These are phyloP conservation scores for Globisporangium okanoganense DNA, from an alignment of 352 stramenopile species.

Conservation along the genomic window DNA sequence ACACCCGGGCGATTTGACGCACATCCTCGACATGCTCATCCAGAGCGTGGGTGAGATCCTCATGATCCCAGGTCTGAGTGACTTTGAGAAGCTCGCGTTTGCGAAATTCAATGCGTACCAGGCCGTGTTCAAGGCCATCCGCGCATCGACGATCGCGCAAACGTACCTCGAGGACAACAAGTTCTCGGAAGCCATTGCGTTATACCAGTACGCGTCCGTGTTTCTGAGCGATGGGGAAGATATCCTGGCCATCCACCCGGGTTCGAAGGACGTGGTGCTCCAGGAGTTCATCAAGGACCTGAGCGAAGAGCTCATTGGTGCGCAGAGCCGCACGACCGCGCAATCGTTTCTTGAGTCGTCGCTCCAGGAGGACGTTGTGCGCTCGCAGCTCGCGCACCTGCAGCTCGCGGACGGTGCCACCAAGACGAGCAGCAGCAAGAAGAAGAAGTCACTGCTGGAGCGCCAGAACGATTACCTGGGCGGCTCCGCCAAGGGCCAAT, in stretches of 20 bases:
- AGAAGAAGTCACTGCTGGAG: slow-evolving; percentile 39
- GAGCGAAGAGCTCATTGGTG: slow-evolving; percentile 53
- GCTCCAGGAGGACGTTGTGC: slow-evolving; percentile 48
- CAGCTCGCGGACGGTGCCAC: slow-evolving; percentile 22
- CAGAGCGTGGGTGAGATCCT: slow-evolving; percentile 79
- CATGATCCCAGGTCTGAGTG: slow-evolving; percentile 49
- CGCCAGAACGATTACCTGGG: slow-evolving; percentile 53
- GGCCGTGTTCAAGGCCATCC: slow-evolving; percentile 60
- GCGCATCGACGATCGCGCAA: slow-evolving; percentile 56
- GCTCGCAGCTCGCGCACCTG: slow-evolving; percentile 63
- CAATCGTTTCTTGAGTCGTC: slow-evolving; percentile 67
- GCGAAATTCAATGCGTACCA: slow-evolving; percentile 74
- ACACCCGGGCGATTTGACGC: slow-evolving; percentile 59
- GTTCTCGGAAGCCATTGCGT: slow-evolving; percentile 59
- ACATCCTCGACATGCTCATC: slow-evolving; percentile 82
- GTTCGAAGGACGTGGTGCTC: slow-evolving; percentile 55
- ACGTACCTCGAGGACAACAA: slow-evolving; percentile 62
- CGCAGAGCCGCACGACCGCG: slow-evolving; percentile 64
- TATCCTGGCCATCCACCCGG: slow-evolving; percentile 47
- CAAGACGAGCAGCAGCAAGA: slow-evolving; percentile 11
- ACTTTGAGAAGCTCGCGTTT: slow-evolving; percentile 43
- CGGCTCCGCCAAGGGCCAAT: slow-evolving; percentile 42
- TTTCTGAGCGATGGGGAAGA: slow-evolving; percentile 64
- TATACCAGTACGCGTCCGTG: slow-evolving; percentile 68
- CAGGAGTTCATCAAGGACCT: slow-evolving; percentile 63